phyloP scores from a whole-genome alignment of 768 basidiomycete genomes.

The Gymnopilus junonius region DNA sequence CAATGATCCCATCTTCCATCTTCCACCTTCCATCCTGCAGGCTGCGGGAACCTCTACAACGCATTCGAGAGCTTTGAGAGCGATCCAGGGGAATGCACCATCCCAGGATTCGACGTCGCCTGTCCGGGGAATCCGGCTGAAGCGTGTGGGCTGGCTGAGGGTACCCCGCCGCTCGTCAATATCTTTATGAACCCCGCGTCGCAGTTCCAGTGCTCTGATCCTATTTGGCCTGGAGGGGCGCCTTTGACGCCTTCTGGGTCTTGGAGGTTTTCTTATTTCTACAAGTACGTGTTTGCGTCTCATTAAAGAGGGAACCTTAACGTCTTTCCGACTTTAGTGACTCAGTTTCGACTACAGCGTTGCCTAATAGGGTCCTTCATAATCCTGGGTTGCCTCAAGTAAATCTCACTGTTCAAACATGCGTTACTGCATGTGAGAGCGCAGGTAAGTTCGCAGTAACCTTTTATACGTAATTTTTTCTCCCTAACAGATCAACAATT shows the following conservation, averaged over 20 bases:
- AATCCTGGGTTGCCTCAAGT: neutral
- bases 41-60: slow-evolving; percentile 10
- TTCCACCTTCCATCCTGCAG: neutral
- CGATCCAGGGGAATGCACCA: slow-evolving; percentile 1
- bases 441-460: neutral
- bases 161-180: slow-evolving; percentile 6
- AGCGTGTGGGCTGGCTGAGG: neutral
- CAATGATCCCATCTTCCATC: neutral
- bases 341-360: neutral
- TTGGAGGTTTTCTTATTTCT: slow-evolving; percentile 12
- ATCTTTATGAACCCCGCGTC: slow-evolving; percentile 5
- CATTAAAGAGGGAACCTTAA: no score
- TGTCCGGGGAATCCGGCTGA: slow-evolving; percentile 9
- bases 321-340: no score
- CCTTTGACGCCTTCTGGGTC: slow-evolving; percentile 5
- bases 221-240: slow-evolving; percentile 8
- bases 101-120: neutral
- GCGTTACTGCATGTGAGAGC: slow-evolving; percentile 2
- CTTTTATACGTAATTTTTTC: no score
- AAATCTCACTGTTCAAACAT: slow-evolving; percentile 4
- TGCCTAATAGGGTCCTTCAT: neutral
- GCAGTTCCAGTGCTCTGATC: slow-evolving; percentile 6
- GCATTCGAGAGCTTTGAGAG: slow-evolving; percentile 6
- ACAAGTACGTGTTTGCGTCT: neutral
- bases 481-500: neutral